These are phyloP conservation scores for Chiua sp. DNA, from an alignment of 1,284 basidiomycete species.

Conservation along the genomic window DNA sequence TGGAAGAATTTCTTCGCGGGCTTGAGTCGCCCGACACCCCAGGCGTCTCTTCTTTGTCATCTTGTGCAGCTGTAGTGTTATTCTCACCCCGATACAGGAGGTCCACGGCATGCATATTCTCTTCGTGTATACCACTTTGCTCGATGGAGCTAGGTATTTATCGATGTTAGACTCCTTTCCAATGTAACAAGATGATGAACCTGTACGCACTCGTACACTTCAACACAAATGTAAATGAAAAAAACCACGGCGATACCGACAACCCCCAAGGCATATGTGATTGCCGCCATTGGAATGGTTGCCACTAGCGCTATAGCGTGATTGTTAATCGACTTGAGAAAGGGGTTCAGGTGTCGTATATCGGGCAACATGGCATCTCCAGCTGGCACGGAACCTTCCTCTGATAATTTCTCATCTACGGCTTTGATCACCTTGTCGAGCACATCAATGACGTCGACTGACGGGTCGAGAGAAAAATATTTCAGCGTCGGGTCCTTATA, in stretches of 20 bases:
- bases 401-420: slow-evolving; percentile 28
- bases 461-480: background rate
- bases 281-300: slow-evolving; percentile 19
- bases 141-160: slow-evolving; percentile 9
- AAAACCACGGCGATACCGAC: slow-evolving; percentile 13
- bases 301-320: slow-evolving; percentile 3
- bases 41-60: background rate
- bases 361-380: slow-evolving; percentile 19
- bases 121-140: background rate
- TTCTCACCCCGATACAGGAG: background rate
- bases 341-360: slow-evolving; percentile 14
- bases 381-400: slow-evolving; percentile 24
- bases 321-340: background rate
- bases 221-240: slow-evolving; percentile 13
- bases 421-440: slow-evolving; percentile 33
- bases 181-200: too few relatives aligned
- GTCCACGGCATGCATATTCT: slow-evolving; percentile 14
- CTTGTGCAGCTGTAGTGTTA: background rate
- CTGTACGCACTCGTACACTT: slow-evolving; percentile 19
- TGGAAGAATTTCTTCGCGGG: too few relatives aligned
- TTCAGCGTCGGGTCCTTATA: background rate
- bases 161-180: slow-evolving; percentile 4
- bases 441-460: slow-evolving; percentile 24
- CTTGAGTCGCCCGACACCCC: too few relatives aligned
- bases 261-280: slow-evolving; percentile 17